Conservation (phyloP, 2,329 filamentous ascomycete species). For the Fonsecaea multimorphosa region DNA sequence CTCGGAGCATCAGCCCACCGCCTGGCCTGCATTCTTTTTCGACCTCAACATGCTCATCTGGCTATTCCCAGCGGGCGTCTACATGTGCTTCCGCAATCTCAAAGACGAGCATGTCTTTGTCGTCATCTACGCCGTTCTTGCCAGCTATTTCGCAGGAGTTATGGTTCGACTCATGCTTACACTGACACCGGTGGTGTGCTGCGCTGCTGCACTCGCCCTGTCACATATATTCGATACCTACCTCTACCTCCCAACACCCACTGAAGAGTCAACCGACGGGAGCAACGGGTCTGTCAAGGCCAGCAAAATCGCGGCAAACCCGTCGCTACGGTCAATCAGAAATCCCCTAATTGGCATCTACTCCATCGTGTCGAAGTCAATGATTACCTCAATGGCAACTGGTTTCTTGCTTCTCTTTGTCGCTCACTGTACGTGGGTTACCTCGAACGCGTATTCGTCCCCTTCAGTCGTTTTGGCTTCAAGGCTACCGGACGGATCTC, state of each 20-base stretch:
- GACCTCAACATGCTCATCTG: constrained; percentile 98
- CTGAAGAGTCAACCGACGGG: constrained; percentile 50
- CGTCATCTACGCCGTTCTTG: constrained; percentile 94
- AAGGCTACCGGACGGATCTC: constrained; percentile 87
- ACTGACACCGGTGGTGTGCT: constrained; percentile 92
- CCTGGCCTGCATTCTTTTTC: constrained; percentile 99
- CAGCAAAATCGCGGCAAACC: constrained; percentile 66
- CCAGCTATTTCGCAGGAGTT: constrained; percentile 97
- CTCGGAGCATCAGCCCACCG: constrained; percentile 97
- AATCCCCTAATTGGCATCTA: constrained; percentile 84
- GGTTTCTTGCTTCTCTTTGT: constrained; percentile 92
- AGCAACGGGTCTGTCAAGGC: constrained; percentile 47
- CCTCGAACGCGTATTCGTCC: constrained; percentile 97
- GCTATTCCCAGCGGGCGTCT: constrained; percentile 98
- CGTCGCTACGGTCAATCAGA: constrained; percentile 69
- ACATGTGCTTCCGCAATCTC: constrained; percentile 94
- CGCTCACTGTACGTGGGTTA: constrained; percentile 98
- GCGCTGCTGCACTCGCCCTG: constrained; percentile 85
- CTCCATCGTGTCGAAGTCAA: constrained; percentile 75
- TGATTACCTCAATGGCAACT: constrained; percentile 74
- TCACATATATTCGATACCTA: constrained; percentile 91
- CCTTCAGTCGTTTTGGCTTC: constrained; percentile 96
- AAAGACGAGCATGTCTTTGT: constrained; percentile 97
- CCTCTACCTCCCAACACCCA: constrained; percentile 69
- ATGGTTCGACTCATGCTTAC: constrained; percentile 99